These are phyloP conservation scores for Gamarada debralockiae DNA, from an alignment of 495 filamentous ascomycete genomes.

Conservation along the genomic window DNA sequence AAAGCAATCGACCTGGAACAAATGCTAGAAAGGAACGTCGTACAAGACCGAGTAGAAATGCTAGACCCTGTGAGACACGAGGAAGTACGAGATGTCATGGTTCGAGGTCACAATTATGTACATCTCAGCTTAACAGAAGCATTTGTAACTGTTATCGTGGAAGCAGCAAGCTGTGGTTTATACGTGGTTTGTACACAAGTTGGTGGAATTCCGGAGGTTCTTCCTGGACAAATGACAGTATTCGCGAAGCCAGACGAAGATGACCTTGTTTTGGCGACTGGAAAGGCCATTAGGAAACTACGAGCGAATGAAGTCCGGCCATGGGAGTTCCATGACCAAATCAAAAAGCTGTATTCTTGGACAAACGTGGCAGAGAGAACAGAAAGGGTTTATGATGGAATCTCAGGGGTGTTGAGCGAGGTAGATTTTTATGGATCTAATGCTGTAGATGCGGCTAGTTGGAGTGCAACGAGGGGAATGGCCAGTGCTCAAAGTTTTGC, in stretches of 20 bases:
- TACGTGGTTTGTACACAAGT: constrained; percentile 97
- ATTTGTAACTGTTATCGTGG: constrained; percentile 96
- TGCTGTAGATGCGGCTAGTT: constrained; percentile 47
- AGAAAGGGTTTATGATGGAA: constrained; percentile 91
- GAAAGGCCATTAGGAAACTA: constrained; percentile 73
- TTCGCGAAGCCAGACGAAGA: constrained; percentile 93
- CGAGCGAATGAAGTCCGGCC: constrained; percentile 80
- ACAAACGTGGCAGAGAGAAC: constrained; percentile 89
- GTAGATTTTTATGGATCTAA: constrained; percentile 87
- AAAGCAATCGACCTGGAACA: constrained; percentile 98
- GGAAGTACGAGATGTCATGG: constrained; percentile 96
- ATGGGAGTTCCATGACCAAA: constrained; percentile 91
- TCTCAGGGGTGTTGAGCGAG: constrained; percentile 75
- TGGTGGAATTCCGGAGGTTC: constrained; percentile 92
- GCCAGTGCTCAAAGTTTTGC: constrained; percentile 78
- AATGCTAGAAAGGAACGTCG: constrained; percentile 90
- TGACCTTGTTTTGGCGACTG: constrained; percentile 79
- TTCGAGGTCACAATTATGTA: constrained; percentile 92
- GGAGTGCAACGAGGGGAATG: constrained; percentile 68
- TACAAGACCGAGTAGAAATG: constrained; percentile 91
- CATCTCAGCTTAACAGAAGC: constrained; percentile 94
- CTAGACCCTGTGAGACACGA: constrained; percentile 90
- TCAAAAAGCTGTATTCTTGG: constrained; percentile 98
- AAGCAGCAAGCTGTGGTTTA: constrained; percentile 90
- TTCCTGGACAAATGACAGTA: constrained; percentile 90